Base-by-base conservation (phyloP, 495 filamentous ascomycete genomes). In the Trichoderma parareesei region DNA sequence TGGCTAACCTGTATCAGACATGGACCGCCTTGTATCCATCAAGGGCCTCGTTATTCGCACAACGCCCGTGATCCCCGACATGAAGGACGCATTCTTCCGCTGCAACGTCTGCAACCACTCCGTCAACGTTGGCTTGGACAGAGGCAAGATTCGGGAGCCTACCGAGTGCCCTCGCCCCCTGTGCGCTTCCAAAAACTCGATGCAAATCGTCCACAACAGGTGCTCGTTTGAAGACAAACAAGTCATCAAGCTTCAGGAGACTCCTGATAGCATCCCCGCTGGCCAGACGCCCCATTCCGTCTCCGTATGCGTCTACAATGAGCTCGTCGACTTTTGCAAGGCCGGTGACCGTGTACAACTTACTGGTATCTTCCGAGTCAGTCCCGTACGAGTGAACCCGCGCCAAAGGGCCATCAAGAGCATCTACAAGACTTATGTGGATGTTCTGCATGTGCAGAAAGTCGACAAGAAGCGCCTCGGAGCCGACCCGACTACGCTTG, bases 231-330 rank as follows among this genome's bases (percentile, higher is more conserved):
- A 91, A 60, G 94, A 99, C 72, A 99, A 98, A 77, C 94, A 99
- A 70, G 92, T 98, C 65, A 96, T 99, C 81, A 98, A 98, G 76
- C 82, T 99, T 40, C 94, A 99, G 74, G 94, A 99, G 75, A 99
- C 94, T 0, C 94, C 94, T 8, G 94, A 99, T 73, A 90, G 82
- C 59, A 87, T 98, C 53, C 94, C 94, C 13, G 90, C 96, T 66
- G 94, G 94, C 37, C 94, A 99, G 76, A 94, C 94, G 27, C 94
- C 94, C n/a, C 94, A 99, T 76, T 97, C 95, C 0, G 94, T 99
- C 18, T 96, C 92, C 4, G 84, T 99, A 40, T 98, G 93, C 73
- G 92, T 91, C 38, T 97, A 98, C 69, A 93, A 97, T 72, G 95
- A 98, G 77, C 78, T 98, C 59, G 96, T 98, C 8, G 94, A 99